Conservation (phyloP, 176 grass and related monocot species). For the Alloteropsis semialata region DNA sequence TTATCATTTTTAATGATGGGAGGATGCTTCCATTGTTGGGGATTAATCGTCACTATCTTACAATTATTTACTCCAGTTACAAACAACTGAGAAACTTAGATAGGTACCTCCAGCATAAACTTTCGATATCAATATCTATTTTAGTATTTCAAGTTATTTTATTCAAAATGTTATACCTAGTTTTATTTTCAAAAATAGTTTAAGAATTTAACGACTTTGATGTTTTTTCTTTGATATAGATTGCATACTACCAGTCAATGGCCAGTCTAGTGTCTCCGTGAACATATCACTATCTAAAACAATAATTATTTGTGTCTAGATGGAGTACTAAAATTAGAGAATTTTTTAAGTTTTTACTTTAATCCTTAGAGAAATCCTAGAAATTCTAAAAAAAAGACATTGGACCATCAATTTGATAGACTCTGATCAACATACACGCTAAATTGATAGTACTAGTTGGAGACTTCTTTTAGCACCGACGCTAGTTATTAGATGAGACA, state of each 20-base stretch:
- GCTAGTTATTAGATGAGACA: not conserved
- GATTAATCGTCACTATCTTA: not conserved
- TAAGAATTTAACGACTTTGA: not conserved
- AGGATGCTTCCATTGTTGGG: not conserved
- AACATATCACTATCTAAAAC: not conserved
- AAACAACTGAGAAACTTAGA: not conserved
- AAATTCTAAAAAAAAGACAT: not conserved
- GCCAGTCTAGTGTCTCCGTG: not conserved
- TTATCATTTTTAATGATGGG: not conserved
- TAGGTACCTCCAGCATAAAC: not conserved
- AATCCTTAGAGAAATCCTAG: not conserved
- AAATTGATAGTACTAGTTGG: not conserved
- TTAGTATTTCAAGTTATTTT: not conserved
- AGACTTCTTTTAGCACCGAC: not conserved
- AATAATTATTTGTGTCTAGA: not conserved
- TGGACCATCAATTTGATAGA: not conserved
- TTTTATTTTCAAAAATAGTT: not conserved
- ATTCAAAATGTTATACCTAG: not conserved
- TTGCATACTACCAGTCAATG: not conserved
- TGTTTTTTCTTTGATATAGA: not conserved
- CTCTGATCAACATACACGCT: not conserved
- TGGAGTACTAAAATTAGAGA: not conserved
- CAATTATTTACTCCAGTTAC: too few species aligned
- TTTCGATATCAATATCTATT: not conserved
- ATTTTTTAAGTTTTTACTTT: not conserved